Evolutionary conservation across 2,329 filamentous ascomycete genomes (phyloP).

Genomic region (Allantophomopsis lycopodina): DNA sequence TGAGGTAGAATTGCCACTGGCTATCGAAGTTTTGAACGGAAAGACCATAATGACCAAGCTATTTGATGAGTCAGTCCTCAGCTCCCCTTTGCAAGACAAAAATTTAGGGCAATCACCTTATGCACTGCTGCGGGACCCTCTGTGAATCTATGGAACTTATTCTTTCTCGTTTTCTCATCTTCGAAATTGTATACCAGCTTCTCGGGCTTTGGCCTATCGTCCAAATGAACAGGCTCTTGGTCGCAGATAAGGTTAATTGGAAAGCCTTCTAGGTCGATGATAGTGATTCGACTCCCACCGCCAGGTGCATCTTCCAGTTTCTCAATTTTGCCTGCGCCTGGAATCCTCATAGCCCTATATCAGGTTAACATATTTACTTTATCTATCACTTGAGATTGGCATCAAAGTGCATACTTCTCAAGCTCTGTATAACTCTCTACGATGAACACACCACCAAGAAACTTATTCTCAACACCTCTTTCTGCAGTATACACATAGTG

Average conservation of each 20-base stretch:
- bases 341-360: conserved; percentile 26
- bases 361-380: background rate
- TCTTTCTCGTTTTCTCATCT: conserved; percentile 26
- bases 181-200: conserved; percentile 30
- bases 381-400: conserved; percentile 7
- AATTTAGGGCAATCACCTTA: conserved; percentile 2
- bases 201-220: conserved; percentile 17
- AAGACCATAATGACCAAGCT: conserved; percentile 26
- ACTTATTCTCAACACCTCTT: conserved; percentile 29
- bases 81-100: too few species aligned
- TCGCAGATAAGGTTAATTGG: conserved; percentile 40
- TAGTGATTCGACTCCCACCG: conserved; percentile 33
- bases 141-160: conserved; percentile 33
- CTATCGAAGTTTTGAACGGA: conserved; percentile 18
- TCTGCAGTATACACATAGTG: conserved; percentile 41
- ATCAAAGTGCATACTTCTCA: conserved; percentile 13
- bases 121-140: conserved; percentile 24
- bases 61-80: background rate
- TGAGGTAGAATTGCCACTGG: conserved; percentile 22
- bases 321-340: conserved; percentile 28
- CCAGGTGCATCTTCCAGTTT: conserved; percentile 33
- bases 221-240: conserved; percentile 24
- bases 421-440: conserved; percentile 40
- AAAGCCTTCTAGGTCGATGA: conserved; percentile 36
- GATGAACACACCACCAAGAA: conserved; percentile 40